These are phyloP conservation scores for Pseudohalonectria lignicola DNA, from an alignment of 2,329 filamentous ascomycete genomes.

Conservation along the genomic window DNA sequence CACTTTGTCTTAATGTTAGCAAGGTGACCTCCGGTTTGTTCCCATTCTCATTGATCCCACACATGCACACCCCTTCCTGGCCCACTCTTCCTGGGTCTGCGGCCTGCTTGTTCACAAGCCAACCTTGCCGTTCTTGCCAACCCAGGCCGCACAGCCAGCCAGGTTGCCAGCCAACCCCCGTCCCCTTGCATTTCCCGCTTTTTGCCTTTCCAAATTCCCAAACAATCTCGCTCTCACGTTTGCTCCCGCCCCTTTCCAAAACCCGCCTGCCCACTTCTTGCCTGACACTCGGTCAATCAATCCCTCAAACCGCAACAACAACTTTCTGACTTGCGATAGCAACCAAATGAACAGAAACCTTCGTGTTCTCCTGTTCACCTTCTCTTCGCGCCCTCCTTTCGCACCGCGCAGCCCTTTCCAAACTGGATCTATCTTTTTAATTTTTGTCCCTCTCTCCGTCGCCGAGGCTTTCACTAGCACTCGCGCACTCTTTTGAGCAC, in stretches of 20 bases:
- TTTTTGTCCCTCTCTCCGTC: constrained; percentile 4
- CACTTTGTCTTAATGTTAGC: too few species aligned
- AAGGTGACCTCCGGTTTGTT: background rate
- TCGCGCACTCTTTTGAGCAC: constrained; percentile 19
- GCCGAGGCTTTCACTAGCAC: constrained; percentile 34
- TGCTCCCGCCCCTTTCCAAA: constrained; percentile 6
- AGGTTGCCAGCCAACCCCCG: constrained; percentile 8
- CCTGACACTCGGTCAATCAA: constrained; percentile 1
- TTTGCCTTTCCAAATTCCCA: constrained; percentile 13
- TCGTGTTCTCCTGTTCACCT: constrained; percentile 7
- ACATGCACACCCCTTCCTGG: background rate
- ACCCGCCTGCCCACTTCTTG: constrained; percentile 8
- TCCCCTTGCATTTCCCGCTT: constrained; percentile 13
- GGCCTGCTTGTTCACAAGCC: constrained; percentile 1
- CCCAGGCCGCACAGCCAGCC: background rate
- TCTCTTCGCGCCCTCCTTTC: constrained; percentile 11
- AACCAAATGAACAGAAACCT: constrained; percentile 1
- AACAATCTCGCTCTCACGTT: constrained; percentile 13
- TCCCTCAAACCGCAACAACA: constrained; percentile 5
- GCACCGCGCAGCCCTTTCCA: constrained; percentile 3
- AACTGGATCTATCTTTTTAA: constrained; percentile 7
- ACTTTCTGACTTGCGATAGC: constrained; percentile 2
- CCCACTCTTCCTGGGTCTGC: too few species aligned
- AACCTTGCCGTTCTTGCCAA: background rate
- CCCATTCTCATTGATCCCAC: background rate